phyloP scores from a whole-genome alignment of 2,329 filamentous ascomycete genomes.

The Nemania bipapillata region DNA sequence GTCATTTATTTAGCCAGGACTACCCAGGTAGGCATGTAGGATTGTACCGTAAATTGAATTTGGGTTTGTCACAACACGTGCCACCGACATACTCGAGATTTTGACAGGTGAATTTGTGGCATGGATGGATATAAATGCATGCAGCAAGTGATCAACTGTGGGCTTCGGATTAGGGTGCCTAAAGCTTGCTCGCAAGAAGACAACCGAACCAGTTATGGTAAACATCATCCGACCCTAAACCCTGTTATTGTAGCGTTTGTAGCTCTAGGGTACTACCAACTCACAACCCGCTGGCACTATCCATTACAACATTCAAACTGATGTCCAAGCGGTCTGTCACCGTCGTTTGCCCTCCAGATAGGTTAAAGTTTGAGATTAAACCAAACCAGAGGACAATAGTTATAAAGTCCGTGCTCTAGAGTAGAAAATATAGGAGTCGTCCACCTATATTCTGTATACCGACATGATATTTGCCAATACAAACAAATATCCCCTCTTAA shows the following conservation, averaged over 20 bases:
- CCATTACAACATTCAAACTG: background rate
- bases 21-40: too few species aligned
- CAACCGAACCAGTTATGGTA: background rate
- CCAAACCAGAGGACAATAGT: background rate
- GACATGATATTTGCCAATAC: too few species aligned
- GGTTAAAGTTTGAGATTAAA: background rate
- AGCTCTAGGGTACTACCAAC: background rate
- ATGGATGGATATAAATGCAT: background rate
- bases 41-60: background rate
- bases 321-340: background rate
- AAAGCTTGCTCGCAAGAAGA: background rate
- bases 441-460: too few species aligned
- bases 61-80: slow-evolving; percentile 4
- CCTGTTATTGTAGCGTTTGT: background rate
- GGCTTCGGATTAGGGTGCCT: background rate
- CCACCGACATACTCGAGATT: background rate
- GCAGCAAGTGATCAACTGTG: background rate
- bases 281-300: background rate
- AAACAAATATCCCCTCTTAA: background rate
- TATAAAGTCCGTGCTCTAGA: background rate
- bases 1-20: background rate
- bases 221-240: background rate
- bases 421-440: background rate
- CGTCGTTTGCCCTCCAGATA: too few species aligned
- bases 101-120: background rate